Base-by-base conservation (phyloP, 129 eudicot genomes). In the Dittrichia graveolens region DNA sequence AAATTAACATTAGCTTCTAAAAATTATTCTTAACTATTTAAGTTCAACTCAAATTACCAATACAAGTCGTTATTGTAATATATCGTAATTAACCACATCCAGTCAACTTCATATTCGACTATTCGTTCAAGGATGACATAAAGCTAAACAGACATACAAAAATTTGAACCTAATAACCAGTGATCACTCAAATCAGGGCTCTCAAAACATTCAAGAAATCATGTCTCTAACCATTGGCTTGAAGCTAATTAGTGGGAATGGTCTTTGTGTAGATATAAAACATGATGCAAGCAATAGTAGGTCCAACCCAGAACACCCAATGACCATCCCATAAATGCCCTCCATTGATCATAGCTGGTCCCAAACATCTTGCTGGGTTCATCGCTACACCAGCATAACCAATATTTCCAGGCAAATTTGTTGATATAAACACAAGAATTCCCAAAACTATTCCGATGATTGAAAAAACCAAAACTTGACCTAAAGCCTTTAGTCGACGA, bases 241-340 rank as follows among this genome's bases (percentile, higher is more conserved):
- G 82, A 24, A 83, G 85, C 67, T 91, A 92, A 35, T 88, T 65
- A 40, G 70, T 52, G 19, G 92, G 97, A 47, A 91, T 84, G 58
- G 86, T 81, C 85, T 83, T 78, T 2, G 85, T 83, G 78, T 88
- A 88, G 37, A 91, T 9, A 76, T 91, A 88, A 54, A 88, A 91
- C 12, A 56, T 86, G 24, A 85, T 67, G 65, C 95, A 91, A 68
- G 92, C 85, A 5, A 91, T 56, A 0, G 65, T 35, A 7, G 97
- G 92, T 54, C 95, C 97, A 38, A 53, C 90, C 97, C 97, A 91
- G 24, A 88, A 91, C 55, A 91, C 85, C 97, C 95, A 91, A 6
- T 91, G 97, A 12, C 86, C 88, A 70, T 73, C 54, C 97, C 95
- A 91, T 3, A 91, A 73, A 54, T 88, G 88, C 37, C 95, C 95